Conservation (phyloP, 2,329 filamentous ascomycete genomes). For the Claviceps quebecensis region DNA sequence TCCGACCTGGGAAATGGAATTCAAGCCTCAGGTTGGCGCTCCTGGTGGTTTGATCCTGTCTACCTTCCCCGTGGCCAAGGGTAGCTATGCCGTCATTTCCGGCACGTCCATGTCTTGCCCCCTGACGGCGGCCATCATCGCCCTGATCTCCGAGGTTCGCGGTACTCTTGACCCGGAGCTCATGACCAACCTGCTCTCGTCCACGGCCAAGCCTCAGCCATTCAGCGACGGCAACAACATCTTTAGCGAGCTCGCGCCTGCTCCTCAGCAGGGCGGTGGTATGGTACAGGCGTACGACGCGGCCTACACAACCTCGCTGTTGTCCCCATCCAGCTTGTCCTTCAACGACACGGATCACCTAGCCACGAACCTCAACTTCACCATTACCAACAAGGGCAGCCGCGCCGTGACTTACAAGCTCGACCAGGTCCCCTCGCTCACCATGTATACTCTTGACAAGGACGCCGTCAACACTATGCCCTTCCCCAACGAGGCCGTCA, state of each 20-base stretch:
- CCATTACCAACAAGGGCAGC: conserved; percentile 38
- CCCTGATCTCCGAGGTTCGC: conserved; percentile 36
- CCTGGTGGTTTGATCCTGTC: conserved; percentile 44
- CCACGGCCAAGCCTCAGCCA: conserved; percentile 33
- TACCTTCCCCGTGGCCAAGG: conserved; percentile 32
- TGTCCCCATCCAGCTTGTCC: conserved; percentile 40
- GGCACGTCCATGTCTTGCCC: conserved; percentile 50
- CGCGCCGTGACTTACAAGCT: conserved; percentile 37
- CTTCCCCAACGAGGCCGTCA: conserved; percentile 31
- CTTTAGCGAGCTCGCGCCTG: conserved; percentile 32
- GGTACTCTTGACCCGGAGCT: conserved; percentile 32
- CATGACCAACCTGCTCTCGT: conserved; percentile 33
- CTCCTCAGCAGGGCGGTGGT: conserved; percentile 46
- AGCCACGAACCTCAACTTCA: conserved; percentile 32
- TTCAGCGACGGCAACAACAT: conserved; percentile 29
- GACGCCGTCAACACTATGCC: conserved; percentile 20
- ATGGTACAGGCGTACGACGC: conserved; percentile 46
- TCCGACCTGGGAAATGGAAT: conserved; percentile 41
- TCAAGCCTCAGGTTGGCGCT: conserved; percentile 41
- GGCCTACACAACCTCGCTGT: conserved; percentile 35
- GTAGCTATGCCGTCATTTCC: conserved; percentile 35
- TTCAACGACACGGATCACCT: conserved; percentile 52
- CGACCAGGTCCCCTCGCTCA: conserved; percentile 32
- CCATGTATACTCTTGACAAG: conserved; percentile 34
- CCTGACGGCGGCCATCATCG: conserved; percentile 37